A percentile compares a stretch with the other conserved stretches of the same genome.
phyloP scores from a whole-genome alignment of 352 stramenopile genomes.

The Phytophthora cactorum region DNA sequence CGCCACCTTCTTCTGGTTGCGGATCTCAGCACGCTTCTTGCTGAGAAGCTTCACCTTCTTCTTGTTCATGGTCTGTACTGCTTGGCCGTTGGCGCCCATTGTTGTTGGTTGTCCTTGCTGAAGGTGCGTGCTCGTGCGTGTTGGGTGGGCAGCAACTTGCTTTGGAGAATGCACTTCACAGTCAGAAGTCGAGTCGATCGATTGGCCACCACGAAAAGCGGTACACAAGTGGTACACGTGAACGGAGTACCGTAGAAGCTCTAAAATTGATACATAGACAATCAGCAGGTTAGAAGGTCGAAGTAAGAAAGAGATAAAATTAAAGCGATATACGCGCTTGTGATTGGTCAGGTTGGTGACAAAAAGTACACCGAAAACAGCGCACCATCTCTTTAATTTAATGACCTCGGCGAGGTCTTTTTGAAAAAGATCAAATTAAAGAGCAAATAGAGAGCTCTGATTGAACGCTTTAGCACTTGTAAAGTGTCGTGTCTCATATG shows the following conservation, averaged over 20 bases:
- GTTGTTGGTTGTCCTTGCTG: slow-evolving; percentile 6
- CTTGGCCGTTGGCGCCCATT: slow-evolving; percentile 64
- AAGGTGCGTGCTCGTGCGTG: not conserved
- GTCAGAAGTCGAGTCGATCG: slow-evolving; percentile 26
- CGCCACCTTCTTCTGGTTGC: slow-evolving; percentile 86
- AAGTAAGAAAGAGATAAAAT: no score
- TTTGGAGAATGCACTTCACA: slow-evolving; percentile 30
- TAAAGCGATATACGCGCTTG: no score
- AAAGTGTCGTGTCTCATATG: no score
- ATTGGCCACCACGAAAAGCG: slow-evolving; percentile 37
- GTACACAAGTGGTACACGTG: slow-evolving; percentile 41
- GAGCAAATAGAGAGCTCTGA: no score
- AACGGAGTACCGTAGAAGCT: slow-evolving; percentile 10
- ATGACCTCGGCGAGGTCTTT: no score
- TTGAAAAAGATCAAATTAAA: no score
- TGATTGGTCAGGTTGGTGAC: no score
- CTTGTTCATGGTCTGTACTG: slow-evolving; percentile 84
- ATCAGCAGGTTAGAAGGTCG: no score
- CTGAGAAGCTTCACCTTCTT: slow-evolving; percentile 88
- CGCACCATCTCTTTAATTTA: no score
- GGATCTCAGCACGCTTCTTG: slow-evolving; percentile 81
- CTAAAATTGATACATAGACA: not conserved
- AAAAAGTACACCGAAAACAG: no score
- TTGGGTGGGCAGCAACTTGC: slow-evolving; percentile 5
- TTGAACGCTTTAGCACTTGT: no score